Evolutionary conservation across 2,329 filamentous ascomycete species (phyloP), one percentile per base, ranked within the genome.

Genomic region (Penicillium verrucosum): DNA sequence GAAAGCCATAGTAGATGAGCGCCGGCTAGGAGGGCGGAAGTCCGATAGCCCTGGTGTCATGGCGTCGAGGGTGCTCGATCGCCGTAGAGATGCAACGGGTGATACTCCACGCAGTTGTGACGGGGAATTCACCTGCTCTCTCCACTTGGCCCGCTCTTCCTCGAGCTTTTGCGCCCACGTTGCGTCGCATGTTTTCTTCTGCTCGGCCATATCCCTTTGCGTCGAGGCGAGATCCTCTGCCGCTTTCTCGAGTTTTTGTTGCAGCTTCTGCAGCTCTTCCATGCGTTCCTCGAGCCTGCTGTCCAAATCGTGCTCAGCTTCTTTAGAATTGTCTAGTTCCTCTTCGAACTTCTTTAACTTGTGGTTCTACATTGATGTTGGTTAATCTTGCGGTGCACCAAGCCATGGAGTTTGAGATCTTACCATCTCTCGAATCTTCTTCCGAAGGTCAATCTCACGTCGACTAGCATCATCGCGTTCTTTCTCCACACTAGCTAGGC

Each of bases 391-490:
- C 27, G n/a, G 37, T 38, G 10, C 16, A 5, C 8, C 23, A 29
- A 50, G 4, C 16, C n/a, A 37, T 10, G 18, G 6, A 7, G n/a
- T 5, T 29, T 23, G 11, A 42, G 7, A 41, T 77, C 86, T 76
- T 81, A 92, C 89, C 67, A 88, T 81, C 74, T 99, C 94, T 60
- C 94, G 85, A 52, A 92, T 89, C 76, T 95, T 97, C 71, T 89
- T 90, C 63, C 94, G 83, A 75, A 96, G 85, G 38, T 97, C 94
- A 5, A 85, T 88, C 75, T 99, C 94, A 57, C 90, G 86, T 64
- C 87, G 87, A 48, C 86, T 81, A 9, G 90, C 85, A 68, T 99
- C 94, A 68, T 97, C 92, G 54, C 90, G 85, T 73, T 99, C 95
- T 70, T 89, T 94, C 72, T 99, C 94, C 10, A 97, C 79, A 48